phyloP scores from a whole-genome alignment of 2,329 filamentous ascomycete genomes.

The Cercospora sp. region DNA sequence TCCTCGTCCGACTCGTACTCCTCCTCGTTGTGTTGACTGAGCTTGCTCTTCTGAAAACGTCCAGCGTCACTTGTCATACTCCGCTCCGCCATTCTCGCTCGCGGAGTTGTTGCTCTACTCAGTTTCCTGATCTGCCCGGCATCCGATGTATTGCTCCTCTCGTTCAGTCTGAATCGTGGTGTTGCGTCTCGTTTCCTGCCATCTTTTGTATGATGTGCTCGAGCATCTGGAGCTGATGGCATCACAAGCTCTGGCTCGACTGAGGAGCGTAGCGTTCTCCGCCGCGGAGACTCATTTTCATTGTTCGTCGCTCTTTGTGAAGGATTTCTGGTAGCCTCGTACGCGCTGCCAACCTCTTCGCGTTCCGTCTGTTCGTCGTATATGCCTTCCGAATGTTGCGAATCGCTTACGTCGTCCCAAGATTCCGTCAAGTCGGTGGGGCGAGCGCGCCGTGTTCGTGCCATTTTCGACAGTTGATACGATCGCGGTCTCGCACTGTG shows the following conservation, averaged over 20 bases:
- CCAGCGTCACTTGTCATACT: conserved; percentile 39
- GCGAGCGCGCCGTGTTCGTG: conserved; percentile 26
- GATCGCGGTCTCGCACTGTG: background rate
- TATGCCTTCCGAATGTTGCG: conserved; percentile 27
- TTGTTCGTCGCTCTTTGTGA: background rate
- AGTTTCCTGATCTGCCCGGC: conserved; percentile 30
- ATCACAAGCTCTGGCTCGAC: conserved; percentile 47
- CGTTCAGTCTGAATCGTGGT: conserved; percentile 35
- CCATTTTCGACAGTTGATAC: conserved; percentile 19
- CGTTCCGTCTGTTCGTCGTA: conserved; percentile 35
- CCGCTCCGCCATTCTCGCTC: conserved; percentile 30
- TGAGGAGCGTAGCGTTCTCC: conserved; percentile 29
- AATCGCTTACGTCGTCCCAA: conserved; percentile 38
- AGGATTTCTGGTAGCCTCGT: conserved; percentile 15
- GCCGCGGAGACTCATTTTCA: conserved; percentile 21
- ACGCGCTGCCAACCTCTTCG: conserved; percentile 31
- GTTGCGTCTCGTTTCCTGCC: conserved; percentile 25
- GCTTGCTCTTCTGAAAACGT: conserved; percentile 17
- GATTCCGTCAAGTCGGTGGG: conserved; percentile 35
- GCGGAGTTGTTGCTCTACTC: conserved; percentile 29
- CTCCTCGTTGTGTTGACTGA: conserved; percentile 28
- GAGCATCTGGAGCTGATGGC: conserved; percentile 40
- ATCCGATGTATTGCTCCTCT: conserved; percentile 36
- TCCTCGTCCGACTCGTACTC: conserved; percentile 31
- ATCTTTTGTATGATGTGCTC: conserved; percentile 17